These are phyloP conservation scores for Lasiodiplodia citricola DNA, from an alignment of 2,329 filamentous ascomycete genomes.

Conservation along the genomic window DNA sequence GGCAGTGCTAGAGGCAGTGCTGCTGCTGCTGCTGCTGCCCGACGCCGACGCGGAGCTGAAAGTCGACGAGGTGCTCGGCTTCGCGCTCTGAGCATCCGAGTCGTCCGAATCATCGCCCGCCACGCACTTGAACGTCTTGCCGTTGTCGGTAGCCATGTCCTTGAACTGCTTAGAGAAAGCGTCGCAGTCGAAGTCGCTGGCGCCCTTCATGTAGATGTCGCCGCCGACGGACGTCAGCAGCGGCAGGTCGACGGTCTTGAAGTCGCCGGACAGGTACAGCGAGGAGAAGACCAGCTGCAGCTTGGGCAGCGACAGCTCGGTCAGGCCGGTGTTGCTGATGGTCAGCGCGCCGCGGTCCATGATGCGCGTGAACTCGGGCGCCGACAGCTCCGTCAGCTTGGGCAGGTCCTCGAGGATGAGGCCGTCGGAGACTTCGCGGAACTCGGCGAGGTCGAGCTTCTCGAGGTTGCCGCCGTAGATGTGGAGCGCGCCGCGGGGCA, in stretches of 20 bases:
- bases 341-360: constrained; percentile 12
- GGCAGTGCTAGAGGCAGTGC: not conserved
- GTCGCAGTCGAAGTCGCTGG: constrained; percentile 8
- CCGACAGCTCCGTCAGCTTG: constrained; percentile 5
- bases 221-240: constrained; percentile 2
- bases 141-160: not conserved
- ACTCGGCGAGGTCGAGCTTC: not conserved
- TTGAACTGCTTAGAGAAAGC: not conserved
- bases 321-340: constrained; percentile 4
- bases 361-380: constrained; percentile 12
- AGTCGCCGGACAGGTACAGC: constrained; percentile 12
- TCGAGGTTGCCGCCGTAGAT: not conserved
- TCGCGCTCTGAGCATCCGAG: not conserved
- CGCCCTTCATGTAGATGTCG: constrained; percentile 13
- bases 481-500: constrained; percentile 2
- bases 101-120: not conserved
- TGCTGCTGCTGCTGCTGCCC: no score
- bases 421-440: not conserved
- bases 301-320: constrained; percentile 7
- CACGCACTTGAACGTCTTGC: constrained; percentile 8
- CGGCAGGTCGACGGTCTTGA: constrained; percentile 5
- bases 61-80: not conserved
- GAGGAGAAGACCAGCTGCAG: constrained; percentile 3
- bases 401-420: constrained; percentile 13
- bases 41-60: not conserved